A percentile compares a stretch with the other conserved stretches of the same genome.
Evolutionary conservation across 2,329 filamentous ascomycete genomes (phyloP).

Genomic region (Orbilia javanica): DNA sequence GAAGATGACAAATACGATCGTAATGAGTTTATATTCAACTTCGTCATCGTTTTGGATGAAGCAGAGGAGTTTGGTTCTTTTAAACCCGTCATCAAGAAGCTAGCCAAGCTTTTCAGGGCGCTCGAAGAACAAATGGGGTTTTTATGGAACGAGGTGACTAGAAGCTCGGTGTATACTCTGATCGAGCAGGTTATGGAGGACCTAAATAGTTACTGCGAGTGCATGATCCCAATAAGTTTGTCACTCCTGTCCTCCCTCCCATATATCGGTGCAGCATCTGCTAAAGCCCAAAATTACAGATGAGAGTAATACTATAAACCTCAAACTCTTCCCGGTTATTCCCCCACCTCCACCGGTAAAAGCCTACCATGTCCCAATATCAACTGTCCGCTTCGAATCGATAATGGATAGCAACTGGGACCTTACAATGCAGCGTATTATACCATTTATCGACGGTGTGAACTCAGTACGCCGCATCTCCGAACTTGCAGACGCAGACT

Average conservation of each 20-base stretch:
- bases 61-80: slow-evolving; percentile 76
- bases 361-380: slow-evolving; percentile 90
- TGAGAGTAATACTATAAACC: slow-evolving; percentile 92
- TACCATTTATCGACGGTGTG: slow-evolving; percentile 89
- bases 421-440: slow-evolving; percentile 81
- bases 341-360: slow-evolving; percentile 80
- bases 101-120: slow-evolving; percentile 86
- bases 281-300: slow-evolving; percentile 69
- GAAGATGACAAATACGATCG: slow-evolving; percentile 84
- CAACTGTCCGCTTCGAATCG: slow-evolving; percentile 71
- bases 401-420: slow-evolving; percentile 72
- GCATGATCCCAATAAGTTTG: slow-evolving; percentile 95
- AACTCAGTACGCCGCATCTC: slow-evolving; percentile 90
- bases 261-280: not conserved
- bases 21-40: slow-evolving; percentile 99
- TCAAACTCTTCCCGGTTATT: slow-evolving; percentile 92
- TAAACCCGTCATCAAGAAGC: slow-evolving; percentile 84
- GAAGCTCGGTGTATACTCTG: slow-evolving; percentile 82
- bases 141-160: slow-evolving; percentile 73
- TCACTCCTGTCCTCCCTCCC: slow-evolving; percentile 59
- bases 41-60: slow-evolving; percentile 83
- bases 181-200: slow-evolving; percentile 86
- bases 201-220: slow-evolving; percentile 95
- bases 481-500: slow-evolving; percentile 83
- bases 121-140: slow-evolving; percentile 93